Base-by-base conservation (phyloP, 441 rosid species). In the Pelargonium australe region DNA sequence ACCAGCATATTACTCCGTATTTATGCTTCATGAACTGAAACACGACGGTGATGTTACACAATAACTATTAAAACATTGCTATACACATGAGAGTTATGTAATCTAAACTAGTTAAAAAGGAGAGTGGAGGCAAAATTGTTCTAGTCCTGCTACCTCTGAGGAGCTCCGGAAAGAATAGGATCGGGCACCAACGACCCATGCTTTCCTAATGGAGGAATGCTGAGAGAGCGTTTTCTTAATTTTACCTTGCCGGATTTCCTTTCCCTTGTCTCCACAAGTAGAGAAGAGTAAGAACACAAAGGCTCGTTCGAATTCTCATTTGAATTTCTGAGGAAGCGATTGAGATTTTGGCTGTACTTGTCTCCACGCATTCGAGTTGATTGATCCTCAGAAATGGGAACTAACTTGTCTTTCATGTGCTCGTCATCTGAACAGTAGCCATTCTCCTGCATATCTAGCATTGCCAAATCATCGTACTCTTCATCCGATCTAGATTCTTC, bases 401-500 rank as follows among this genome's bases (percentile, higher is more conserved):
- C 66, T 17, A 76, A 19, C 74, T 77, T 79, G 23, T 86, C 84
- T 68, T 47, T 69, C 7, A 62, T 34, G 68, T 82, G 85, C 64
- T 84, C 85, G 2, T 86, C 77, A 3, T 85, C 96, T 0, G 89
- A 73, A 83, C 81, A 72, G 67, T 87, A 88, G n/a, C 90, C 89
- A 69, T 80, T 82, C 63, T 80, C 82, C 34, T 67, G 78, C 44
- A 75, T 69, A 74, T 91, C 97, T 73, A 73, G 83, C 97, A 95
- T 85, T 37, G 95, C 97, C 64, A 95, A 84, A 82, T 95, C 99
- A 64, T 88, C 95, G 8, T 91, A 95, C 80, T 95, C 96, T 79
- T 95, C 97, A 25, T 95, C 99, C 9, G 96, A 88, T 69, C 89
- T 87, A 0, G 91, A 91, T 76, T 86, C 94, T 84, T 91, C 97